phyloP scores from a whole-genome alignment of 345 rosid species.

The Schrenkiella parvula region DNA sequence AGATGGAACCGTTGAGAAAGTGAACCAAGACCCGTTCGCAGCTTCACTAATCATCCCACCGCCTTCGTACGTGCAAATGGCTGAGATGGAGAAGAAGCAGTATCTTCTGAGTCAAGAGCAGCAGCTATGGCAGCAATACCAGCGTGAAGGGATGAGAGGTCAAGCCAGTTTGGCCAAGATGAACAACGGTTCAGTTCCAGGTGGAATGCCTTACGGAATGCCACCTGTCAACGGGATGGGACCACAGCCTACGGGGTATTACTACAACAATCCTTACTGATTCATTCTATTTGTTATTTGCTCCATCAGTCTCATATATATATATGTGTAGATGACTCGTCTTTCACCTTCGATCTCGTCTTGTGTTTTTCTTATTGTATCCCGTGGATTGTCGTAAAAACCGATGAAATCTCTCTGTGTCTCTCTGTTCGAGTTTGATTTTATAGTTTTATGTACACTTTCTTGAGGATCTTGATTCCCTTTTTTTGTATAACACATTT shows the following conservation, averaged over 20 bases:
- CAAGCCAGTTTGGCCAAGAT: conserved; percentile 64
- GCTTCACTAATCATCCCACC: conserved; percentile 65
- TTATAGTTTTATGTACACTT: conserved; percentile 25
- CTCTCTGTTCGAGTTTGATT: conserved; percentile 24
- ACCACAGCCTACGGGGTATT: conserved; percentile 42
- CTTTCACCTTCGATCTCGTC: conserved; percentile 10
- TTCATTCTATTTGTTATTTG: conserved; percentile 24
- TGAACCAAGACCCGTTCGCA: conserved; percentile 74
- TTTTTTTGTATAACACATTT: conserved; percentile 16
- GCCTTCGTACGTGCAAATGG: conserved; percentile 77
- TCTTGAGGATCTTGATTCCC: not conserved
- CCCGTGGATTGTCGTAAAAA: conserved; percentile 14
- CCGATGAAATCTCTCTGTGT: conserved; percentile 3
- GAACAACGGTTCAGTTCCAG: conserved; percentile 35
- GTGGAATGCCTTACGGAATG: conserved; percentile 65
- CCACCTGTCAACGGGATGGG: conserved; percentile 41
- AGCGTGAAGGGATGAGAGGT: conserved; percentile 76
- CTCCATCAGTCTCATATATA: not conserved
- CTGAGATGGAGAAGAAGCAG: conserved; percentile 82
- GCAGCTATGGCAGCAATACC: conserved; percentile 72
- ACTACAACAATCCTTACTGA: conserved; percentile 37
- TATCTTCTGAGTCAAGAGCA: conserved; percentile 63
- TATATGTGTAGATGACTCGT: conserved; percentile 32
- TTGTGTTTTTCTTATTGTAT: conserved; percentile 4
- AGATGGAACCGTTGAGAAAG: conserved; percentile 58